These are phyloP conservation scores for Microdochium trichocladiopsis DNA, from an alignment of 2,329 filamentous ascomycete genomes.

Conservation along the genomic window DNA sequence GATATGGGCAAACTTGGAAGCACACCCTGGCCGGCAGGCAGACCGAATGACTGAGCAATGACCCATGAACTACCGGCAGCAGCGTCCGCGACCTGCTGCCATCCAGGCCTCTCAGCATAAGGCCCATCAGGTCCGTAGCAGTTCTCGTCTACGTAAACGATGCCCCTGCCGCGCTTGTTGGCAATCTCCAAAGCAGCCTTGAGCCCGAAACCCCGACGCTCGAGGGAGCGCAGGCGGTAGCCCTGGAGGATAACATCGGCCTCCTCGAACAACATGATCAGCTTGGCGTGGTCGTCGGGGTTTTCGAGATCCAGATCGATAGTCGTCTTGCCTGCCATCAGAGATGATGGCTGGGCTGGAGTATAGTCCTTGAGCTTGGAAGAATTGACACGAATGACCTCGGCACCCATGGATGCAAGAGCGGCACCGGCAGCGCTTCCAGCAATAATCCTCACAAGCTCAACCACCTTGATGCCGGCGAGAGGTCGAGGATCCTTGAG, in stretches of 20 bases:
- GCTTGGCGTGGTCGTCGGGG: constrained; percentile 26
- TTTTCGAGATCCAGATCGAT: constrained; percentile 38
- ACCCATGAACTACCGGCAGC: constrained; percentile 24
- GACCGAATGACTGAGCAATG: constrained; percentile 16
- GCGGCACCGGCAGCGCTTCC: constrained; percentile 34
- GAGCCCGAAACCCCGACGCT: constrained; percentile 30
- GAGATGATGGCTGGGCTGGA: constrained; percentile 26
- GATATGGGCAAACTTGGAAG: constrained; percentile 23
- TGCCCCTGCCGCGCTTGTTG: constrained; percentile 29
- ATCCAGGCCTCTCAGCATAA: constrained; percentile 36
- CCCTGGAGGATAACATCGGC: constrained; percentile 48
- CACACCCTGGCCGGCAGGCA: constrained; percentile 17
- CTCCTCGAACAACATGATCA: constrained; percentile 33
- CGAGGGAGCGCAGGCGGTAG: constrained; percentile 37
- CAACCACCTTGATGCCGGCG: constrained; percentile 40
- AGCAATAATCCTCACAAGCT: constrained; percentile 40
- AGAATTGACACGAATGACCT: constrained; percentile 36
- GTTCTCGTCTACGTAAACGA: constrained; percentile 41
- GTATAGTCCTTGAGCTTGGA: constrained; percentile 33
- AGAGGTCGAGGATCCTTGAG: constrained; percentile 25
- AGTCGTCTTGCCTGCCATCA: constrained; percentile 40
- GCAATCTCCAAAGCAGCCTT: constrained; percentile 31
- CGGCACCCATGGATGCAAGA: constrained; percentile 35
- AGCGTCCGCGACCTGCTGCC: constrained; percentile 41
- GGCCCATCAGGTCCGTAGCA: constrained; percentile 41